Evolutionary conservation across 2,329 filamentous ascomycete genomes (phyloP).

Genomic region (Drechslerella coelobrocha): DNA sequence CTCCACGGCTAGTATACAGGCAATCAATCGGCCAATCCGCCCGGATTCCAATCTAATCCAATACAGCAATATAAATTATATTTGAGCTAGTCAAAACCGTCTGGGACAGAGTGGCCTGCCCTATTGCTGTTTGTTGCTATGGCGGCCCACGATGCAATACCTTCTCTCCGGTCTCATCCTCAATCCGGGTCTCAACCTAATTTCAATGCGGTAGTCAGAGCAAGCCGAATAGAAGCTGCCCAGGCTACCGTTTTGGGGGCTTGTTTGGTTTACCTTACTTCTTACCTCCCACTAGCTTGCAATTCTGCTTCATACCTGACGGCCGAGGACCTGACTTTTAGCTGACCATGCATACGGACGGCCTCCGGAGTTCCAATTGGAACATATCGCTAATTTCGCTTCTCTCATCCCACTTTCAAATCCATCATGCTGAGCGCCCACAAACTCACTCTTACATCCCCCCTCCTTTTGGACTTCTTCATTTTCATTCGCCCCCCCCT

Average conservation of each 20-base stretch:
- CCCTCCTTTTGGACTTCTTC: no score
- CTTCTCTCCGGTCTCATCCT: no score
- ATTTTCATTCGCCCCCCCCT: no score
- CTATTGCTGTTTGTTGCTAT: background rate
- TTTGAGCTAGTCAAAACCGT: background rate
- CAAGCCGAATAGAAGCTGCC: no score
- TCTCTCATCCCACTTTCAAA: background rate
- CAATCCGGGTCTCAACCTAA: no score
- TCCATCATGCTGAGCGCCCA: background rate
- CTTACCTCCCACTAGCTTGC: background rate
- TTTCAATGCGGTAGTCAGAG: no score
- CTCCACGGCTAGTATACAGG: background rate
- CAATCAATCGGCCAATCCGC: background rate
- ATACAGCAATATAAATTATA: background rate
- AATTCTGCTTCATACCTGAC: background rate
- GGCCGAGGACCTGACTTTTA: background rate
- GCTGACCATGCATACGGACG: no score
- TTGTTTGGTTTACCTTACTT: no score
- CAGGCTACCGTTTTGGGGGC: no score
- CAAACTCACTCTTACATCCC: background rate
- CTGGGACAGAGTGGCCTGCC: background rate
- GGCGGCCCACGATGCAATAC: no score
- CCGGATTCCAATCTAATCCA: background rate
- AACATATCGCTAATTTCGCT: slow-evolving; percentile 1
- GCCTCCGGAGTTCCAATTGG: background rate